Evolutionary conservation across 495 filamentous ascomycete genomes (phyloP).

Genomic region (Pseudevernia furfuracea): DNA sequence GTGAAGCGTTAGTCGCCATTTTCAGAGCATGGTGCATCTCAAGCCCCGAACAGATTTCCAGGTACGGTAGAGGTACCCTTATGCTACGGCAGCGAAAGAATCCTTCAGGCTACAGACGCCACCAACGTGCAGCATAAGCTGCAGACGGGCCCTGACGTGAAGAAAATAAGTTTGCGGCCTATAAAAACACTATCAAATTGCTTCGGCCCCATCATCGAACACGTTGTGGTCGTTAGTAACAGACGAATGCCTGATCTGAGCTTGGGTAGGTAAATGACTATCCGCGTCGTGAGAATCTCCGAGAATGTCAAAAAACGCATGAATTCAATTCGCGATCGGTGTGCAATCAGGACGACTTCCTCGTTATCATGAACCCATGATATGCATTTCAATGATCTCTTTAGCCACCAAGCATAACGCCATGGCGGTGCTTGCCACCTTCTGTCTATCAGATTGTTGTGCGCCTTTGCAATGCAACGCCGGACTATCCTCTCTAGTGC

Average conservation of each 20-base stretch:
- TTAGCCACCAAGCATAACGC: not conserved
- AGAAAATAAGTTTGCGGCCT: not conserved
- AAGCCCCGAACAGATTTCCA: not conserved
- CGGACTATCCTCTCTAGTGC: not conserved
- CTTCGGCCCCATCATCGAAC: not conserved
- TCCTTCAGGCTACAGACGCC: not conserved
- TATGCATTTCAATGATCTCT: not conserved
- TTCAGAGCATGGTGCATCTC: not conserved
- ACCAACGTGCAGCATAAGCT: not conserved
- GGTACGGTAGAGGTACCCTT: not conserved
- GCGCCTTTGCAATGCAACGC: not conserved
- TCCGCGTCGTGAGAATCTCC: not conserved
- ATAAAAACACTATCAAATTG: not conserved
- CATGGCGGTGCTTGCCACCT: not conserved
- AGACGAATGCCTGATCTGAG: not conserved
- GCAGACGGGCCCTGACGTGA: not conserved
- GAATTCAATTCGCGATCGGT: not conserved
- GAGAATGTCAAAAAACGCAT: not conserved
- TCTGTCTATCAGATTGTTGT: not conserved
- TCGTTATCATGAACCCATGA: not conserved
- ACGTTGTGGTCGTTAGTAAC: not conserved
- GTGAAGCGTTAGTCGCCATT: not conserved
- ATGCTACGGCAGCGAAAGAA: not conserved
- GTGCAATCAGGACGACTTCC: not conserved
- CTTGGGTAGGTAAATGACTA: not conserved